Percentiles rank a stretch among this genome's conserved stretches.
Conservation (phyloP, 352 stramenopile species). For the Phytophthora tubulina region DNA sequence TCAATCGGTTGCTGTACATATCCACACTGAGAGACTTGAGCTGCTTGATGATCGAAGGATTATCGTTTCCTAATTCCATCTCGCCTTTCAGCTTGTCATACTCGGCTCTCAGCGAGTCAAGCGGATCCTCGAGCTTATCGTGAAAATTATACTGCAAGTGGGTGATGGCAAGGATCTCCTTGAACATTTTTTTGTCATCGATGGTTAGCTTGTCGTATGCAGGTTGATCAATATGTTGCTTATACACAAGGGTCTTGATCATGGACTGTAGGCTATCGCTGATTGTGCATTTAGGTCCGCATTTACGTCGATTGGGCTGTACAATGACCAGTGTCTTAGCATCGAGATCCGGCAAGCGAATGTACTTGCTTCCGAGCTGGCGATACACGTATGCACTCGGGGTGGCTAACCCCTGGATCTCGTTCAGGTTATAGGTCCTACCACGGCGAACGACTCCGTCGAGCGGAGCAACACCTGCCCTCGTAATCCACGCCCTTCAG, state of each 20-base stretch:
- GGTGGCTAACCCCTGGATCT: too few species aligned
- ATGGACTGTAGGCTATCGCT: slow-evolving; percentile 24
- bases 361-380: slow-evolving; percentile 4
- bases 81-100: slow-evolving; percentile 24
- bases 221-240: slow-evolving; percentile 18
- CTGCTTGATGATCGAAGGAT: background rate
- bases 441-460: too few species aligned
- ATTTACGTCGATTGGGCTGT: slow-evolving; percentile 16
- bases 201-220: slow-evolving; percentile 25
- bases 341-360: slow-evolving; percentile 10
- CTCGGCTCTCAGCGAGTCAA: slow-evolving; percentile 5
- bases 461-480: too few species aligned
- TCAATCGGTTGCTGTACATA: too few species aligned
- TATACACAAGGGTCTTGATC: too few species aligned
- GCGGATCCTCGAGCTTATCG: slow-evolving; percentile 7
- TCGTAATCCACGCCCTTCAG: too few species aligned
- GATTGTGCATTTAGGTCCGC: slow-evolving; percentile 12
- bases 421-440: background rate
- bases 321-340: slow-evolving; percentile 21
- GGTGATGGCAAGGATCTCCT: slow-evolving; percentile 14
- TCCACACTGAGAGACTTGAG: background rate
- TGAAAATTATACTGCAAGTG: slow-evolving; percentile 17
- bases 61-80: slow-evolving; percentile 1
- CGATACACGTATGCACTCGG: too few species aligned
- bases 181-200: slow-evolving; percentile 27